Percentiles rank a stretch among this genome's conserved stretches.
These are phyloP conservation scores for Hyaloperonospora arabidopsidis DNA, from an alignment of 352 stramenopile genomes.

Conservation along the genomic window DNA sequence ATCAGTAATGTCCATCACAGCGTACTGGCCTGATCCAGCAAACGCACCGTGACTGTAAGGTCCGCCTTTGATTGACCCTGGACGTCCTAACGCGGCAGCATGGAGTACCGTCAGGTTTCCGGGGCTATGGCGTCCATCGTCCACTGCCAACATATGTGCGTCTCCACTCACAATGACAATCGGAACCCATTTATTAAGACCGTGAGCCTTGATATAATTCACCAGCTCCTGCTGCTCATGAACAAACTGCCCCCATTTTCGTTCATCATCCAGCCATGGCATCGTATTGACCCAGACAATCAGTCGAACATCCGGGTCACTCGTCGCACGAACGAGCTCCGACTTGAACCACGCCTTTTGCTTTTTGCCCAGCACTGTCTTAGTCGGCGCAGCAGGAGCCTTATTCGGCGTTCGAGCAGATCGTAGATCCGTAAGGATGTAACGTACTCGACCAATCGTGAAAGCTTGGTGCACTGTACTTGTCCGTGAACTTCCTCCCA, in stretches of 20 bases:
- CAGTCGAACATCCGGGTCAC: constrained; percentile 45
- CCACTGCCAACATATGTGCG: constrained; percentile 85
- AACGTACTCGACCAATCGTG: constrained; percentile 76
- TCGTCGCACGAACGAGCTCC: constrained; percentile 55
- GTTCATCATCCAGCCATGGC: constrained; percentile 80
- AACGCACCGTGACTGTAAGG: constrained; percentile 83
- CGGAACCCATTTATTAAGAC: constrained; percentile 56
- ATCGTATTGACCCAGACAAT: constrained; percentile 86
- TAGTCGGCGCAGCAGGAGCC: constrained; percentile 53
- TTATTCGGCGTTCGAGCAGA: constrained; percentile 68
- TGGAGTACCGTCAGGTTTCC: constrained; percentile 77
- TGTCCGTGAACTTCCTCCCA: constrained; percentile 28
- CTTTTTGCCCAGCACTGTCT: constrained; percentile 73
- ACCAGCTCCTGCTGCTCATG: constrained; percentile 75
- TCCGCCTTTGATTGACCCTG: constrained; percentile 78
- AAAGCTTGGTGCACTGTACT: constrained; percentile 72
- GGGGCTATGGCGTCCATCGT: constrained; percentile 66
- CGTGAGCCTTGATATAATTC: constrained; percentile 58
- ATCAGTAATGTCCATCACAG: constrained; percentile 71
- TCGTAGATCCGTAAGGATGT: constrained; percentile 76
- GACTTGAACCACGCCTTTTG: constrained; percentile 86
- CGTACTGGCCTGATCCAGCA: constrained; percentile 73
- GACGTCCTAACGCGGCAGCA: constrained; percentile 67
- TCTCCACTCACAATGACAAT: constrained; percentile 83
- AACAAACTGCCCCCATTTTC: constrained; percentile 82